Conservation (phyloP, 768 basidiomycete genomes). For the Lactarius quietus region DNA sequence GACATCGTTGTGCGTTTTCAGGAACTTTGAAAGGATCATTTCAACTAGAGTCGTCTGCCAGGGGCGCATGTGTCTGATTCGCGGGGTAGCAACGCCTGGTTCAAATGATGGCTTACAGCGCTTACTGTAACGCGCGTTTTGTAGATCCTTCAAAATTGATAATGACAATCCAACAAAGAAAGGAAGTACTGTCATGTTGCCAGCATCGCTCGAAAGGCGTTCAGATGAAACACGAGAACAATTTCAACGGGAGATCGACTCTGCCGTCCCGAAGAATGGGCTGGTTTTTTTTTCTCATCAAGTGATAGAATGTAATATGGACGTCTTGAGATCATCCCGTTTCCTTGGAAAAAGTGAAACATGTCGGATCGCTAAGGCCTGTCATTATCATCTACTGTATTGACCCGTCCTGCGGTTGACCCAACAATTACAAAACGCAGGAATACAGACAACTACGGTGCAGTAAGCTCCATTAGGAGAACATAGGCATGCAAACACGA, state of each 20-base stretch:
- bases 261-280: too few relatives aligned
- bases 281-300: too few relatives aligned
- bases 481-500: constrained; percentile 3
- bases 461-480: constrained; percentile 3
- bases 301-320: not conserved
- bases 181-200: too few relatives aligned
- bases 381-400: not conserved
- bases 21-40: too few relatives aligned
- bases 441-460: not conserved
- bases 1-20: not conserved
- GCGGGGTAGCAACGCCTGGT: not conserved
- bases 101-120: not conserved
- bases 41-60: too few relatives aligned
- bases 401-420: not conserved
- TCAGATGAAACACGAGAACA: not conserved
- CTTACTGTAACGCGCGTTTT: too few relatives aligned
- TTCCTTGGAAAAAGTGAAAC: not conserved
- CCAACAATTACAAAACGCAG: not conserved
- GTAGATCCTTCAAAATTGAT: not conserved
- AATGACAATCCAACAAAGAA: too few relatives aligned
- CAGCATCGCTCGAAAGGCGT: too few relatives aligned
- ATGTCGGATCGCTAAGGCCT: not conserved
- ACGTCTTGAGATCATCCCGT: not conserved
- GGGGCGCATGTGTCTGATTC: not conserved
- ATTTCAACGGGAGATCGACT: not conserved